Conservation (phyloP, 202 grass and related monocot species). For the Panicum hallii region DNA sequence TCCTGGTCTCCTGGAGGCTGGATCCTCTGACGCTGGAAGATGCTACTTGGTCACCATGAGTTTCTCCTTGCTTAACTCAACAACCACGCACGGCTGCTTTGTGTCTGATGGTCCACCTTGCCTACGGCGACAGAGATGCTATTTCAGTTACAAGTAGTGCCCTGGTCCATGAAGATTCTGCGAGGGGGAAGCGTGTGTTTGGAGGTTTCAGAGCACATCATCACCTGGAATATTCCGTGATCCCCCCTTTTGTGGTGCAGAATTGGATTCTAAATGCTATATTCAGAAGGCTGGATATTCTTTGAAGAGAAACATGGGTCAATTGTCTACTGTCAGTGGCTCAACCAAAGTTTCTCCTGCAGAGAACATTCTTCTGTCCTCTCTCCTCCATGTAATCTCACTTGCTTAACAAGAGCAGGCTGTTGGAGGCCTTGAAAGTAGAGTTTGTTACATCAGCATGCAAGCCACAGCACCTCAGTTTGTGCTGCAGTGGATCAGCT, state of each 20-base stretch:
- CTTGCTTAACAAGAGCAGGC: not conserved
- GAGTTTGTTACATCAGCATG: not conserved
- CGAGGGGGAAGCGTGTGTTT: not conserved
- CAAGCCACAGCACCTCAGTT: not conserved
- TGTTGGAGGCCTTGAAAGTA: slow-evolving; percentile 32
- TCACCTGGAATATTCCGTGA: slow-evolving; percentile 29
- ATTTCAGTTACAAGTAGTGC: not conserved
- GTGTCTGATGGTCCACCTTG: not conserved
- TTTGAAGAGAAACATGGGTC: not conserved
- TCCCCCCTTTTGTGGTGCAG: not conserved
- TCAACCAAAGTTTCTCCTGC: slow-evolving; percentile 5
- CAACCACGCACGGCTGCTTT: not conserved
- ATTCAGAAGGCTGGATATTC: not conserved
- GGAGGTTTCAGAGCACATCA: slow-evolving; percentile 19
- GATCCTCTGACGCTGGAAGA: not conserved
- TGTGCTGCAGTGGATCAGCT: not conserved
- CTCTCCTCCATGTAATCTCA: slow-evolving; percentile 4
- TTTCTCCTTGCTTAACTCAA: not conserved
- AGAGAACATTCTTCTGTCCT: not conserved
- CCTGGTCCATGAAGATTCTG: slow-evolving; percentile 24
- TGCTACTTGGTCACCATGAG: slow-evolving; percentile 3
- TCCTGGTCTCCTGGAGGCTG: not conserved
- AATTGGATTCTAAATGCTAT: not conserved
- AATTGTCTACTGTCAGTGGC: not conserved
- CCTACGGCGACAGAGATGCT: not conserved